Evolutionary conservation across 164 flowering plant species (phyloP).

Genomic region (Aristolochia fimbriata): DNA sequence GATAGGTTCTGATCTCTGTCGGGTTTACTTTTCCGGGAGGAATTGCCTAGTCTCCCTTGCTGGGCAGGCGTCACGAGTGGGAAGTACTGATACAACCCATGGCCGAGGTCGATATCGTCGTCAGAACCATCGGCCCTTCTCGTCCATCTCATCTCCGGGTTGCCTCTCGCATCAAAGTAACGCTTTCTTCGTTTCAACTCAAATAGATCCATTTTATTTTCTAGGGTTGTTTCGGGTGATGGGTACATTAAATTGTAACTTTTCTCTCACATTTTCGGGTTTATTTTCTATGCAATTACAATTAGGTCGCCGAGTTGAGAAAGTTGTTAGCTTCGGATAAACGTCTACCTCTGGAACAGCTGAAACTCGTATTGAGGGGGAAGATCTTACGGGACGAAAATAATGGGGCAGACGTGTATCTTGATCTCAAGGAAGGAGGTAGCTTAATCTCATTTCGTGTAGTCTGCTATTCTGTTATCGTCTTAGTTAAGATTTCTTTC

Average conservation of each 20-base stretch:
- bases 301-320: conserved; percentile 65
- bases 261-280: not conserved
- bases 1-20: no score
- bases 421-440: conserved; percentile 66
- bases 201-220: not conserved
- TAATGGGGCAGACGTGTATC: conserved; percentile 37
- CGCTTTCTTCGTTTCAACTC: not conserved
- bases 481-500: not conserved
- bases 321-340: conserved; percentile 40
- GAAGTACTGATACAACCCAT: not conserved
- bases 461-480: not conserved
- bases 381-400: conserved; percentile 43
- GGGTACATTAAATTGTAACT: not conserved
- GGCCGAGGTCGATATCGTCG: conserved; percentile 40
- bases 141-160: conserved; percentile 58
- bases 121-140: conserved; percentile 69
- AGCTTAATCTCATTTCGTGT: not conserved
- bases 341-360: conserved; percentile 37
- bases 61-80: no score
- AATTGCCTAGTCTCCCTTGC: no score
- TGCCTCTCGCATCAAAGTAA: conserved; percentile 57
- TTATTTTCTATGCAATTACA: not conserved
- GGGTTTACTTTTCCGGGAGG: no score
- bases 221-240: not conserved
- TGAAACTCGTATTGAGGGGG: conserved; percentile 71